phyloP scores from a whole-genome alignment of 2,329 filamentous ascomycete species.

The Seiridium unicorne region DNA sequence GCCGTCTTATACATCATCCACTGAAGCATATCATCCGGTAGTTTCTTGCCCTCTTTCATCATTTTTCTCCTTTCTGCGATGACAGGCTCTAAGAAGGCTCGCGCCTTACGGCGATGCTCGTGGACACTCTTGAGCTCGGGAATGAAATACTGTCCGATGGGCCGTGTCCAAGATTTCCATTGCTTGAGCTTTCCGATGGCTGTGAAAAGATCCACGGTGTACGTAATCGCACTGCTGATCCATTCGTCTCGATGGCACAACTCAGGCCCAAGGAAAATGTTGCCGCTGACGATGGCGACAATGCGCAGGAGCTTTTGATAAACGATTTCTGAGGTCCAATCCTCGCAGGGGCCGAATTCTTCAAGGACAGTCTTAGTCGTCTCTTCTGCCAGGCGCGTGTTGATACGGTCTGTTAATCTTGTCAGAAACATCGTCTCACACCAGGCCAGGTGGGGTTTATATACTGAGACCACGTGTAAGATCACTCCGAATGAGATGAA shows the following conservation, averaged over 20 bases:
- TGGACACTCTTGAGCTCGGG: conserved; percentile 33
- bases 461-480: conserved; percentile 20
- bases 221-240: conserved; percentile 44
- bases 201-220: conserved; percentile 40
- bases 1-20: conserved; percentile 39
- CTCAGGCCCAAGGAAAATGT: conserved; percentile 46
- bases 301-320: conserved; percentile 40
- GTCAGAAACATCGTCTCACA: not conserved
- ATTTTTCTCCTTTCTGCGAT: conserved; percentile 28
- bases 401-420: conserved; percentile 25
- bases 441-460: conserved; percentile 3
- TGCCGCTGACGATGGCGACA: conserved; percentile 44
- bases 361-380: conserved; percentile 29
- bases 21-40: conserved; percentile 43
- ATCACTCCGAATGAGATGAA: conserved; percentile 19
- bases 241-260: conserved; percentile 43
- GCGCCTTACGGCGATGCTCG: conserved; percentile 28
- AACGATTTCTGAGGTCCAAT: conserved; percentile 40
- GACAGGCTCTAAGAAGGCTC: conserved; percentile 25
- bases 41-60: conserved; percentile 19
- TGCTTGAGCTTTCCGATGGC: conserved; percentile 26
- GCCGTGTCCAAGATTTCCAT: conserved; percentile 30
- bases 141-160: conserved; percentile 27
- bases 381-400: conserved; percentile 36
- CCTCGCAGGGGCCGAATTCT: conserved; percentile 33